Evolutionary conservation across 1,284 basidiomycete species (phyloP), one percentile per base, ranked within the genome.

Genomic region (Rhodotorula glutinis): DNA sequence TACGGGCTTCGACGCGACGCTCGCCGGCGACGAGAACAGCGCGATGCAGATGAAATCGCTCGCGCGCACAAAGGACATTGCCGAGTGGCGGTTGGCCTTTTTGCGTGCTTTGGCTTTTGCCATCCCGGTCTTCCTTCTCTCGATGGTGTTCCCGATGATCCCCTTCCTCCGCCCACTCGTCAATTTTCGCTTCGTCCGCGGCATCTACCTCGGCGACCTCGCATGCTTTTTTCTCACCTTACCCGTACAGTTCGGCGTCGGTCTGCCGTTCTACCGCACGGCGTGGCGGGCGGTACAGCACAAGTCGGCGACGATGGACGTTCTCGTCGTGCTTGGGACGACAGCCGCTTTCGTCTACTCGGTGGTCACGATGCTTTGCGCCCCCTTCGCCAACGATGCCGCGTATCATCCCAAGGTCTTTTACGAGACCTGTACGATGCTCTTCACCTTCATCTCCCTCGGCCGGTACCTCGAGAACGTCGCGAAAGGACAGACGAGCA

Each of bases 381-480:
- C 86, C 29, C 86, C 89, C 80, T 63, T 73, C 27, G 85, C 86
- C 75, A 77, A 80, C 4, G 83, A 86, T 47, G 82, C 86, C 0
- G 84, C 85, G 62, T 90, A 85, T 77, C 87, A 85, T 46, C 95
- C 96, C 1, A 85, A 90, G 77, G 87, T 93, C 41, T 98, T 98
- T 82, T 98, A 98, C 80, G 96, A 99, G 80, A 98, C 96, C 2
- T 94, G 91, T 75, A 96, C 94, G 23, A 98, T 98, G 96, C 83
- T 99, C 65, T 90, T 99, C 83, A 92, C 89, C 79, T 98, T 98
- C 78, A 91, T 98, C 74, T 92, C 92, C 7, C 85, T 98, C 40
- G 96, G 95, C 2, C 87, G 96, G 49, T 97, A 90, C 80, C 85
- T 98, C 60, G 96, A 98, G 81, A 98, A 97, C 80, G 85, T 88